Base-by-base conservation (phyloP, 179 eudicot species). In the Gypsophila paniculata region DNA sequence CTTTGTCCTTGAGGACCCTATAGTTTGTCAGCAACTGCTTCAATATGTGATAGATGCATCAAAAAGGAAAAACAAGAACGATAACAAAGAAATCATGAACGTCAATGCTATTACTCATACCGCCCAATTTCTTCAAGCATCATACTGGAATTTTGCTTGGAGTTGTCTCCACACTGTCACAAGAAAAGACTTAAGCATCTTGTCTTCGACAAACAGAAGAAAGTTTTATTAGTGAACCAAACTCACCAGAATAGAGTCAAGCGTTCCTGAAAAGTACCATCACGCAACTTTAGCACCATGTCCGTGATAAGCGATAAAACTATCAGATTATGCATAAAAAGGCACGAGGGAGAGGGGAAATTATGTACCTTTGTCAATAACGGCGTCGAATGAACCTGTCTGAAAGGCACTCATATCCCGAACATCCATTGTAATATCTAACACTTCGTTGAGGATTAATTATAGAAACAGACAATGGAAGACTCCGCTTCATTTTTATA, bases 1-100 rank as follows among this genome's bases (percentile, higher is more conserved):
- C 98, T 72, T 82, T 81, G 64, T 90, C 90, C 87, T 90, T 88
- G 79, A 90, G 96, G 67, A 90, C 98, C 98, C 98, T 92, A 86
- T 82, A 87, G 91, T 89, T 85, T 89, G 86, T 80, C 88, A 91
- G 85, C 82, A 89, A 84, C 89, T 84, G 90, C 96, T 86, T 91
- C 85, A 91, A 88, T 85, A 83, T 74, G 75, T 77, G 78, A 79
- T 74, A 69, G 77, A 84, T 63, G 78, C 59, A 84, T 84, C 78
- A 80, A 85, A 80, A 76, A 75, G 67, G 78, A 83, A 83, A 81
- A 46, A 65, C 38, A 49, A 72, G 53, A 44, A 21, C 17, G 59
- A n/a, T 17, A 67, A 25, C 66, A 75, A 21, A 19, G n/a, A 32
- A 57, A 21, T 51, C 44, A 17, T 57, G 59, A 69, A 71, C 2